Evolutionary conservation across 2,329 filamentous ascomycete genomes (phyloP), one percentile per base, ranked within the genome.

Genomic region (Neophaeococcomyces mojaviensis): DNA sequence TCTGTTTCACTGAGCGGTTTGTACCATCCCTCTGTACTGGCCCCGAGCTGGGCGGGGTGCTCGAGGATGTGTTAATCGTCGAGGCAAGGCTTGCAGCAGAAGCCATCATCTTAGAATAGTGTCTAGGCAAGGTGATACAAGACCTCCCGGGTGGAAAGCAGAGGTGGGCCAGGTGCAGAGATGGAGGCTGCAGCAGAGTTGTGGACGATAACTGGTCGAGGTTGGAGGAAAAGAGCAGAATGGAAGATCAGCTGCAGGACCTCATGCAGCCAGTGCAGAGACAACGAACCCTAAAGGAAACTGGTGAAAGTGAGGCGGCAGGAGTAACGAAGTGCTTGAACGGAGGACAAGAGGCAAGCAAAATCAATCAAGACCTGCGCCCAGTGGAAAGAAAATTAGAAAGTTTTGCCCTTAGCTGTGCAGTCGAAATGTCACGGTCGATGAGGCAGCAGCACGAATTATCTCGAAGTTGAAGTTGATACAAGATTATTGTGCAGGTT

Each of bases 51-150:
- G 49, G 43, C 18, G 42, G 30, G 39, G 38, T 33, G 39, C 35
- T 42, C 31, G 52, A 46, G 9, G 52, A 48, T 28, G 33, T 46
- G 37, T 43, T 48, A 19, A 47, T 38, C 34, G 50, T 43, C 38
- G 52, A 39, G 44, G 54, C 42, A 30, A 50, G 36, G 49, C 46
- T 55, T 46, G 54, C 43, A 24, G 51, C 52, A 51, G 54, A 54
- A 46, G 53, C 53, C 54, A 56, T 56, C 42, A 54, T 52, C 48
- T 55, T 40, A 47, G 40, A 45, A 38, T 26, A 36, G 47, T 36
- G 41, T 44, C 47, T 49, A 28, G 44, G 39, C 49, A 49, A 50
- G 39, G 54, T 56, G 38, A 44, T 48, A 56, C 54, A 56, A 51
- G 48, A 50, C 45, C 42, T 39, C 46, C 48, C 19, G 39, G 45